These are phyloP conservation scores for Trematosphaeria pertusa DNA, from an alignment of 2,329 filamentous ascomycete genomes.

Conservation along the genomic window DNA sequence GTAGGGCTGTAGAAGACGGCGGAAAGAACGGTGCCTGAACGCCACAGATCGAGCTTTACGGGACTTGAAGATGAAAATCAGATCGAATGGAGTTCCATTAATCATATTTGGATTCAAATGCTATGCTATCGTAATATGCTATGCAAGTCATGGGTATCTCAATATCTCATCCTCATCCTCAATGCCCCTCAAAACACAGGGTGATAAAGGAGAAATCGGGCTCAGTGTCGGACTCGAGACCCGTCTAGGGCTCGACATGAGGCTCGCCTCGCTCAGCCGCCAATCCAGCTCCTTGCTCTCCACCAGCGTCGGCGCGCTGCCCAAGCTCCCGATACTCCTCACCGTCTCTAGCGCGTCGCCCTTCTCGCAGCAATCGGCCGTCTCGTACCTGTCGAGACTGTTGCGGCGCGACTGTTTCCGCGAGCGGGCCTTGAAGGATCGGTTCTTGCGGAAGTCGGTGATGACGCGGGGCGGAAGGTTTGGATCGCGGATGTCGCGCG, in stretches of 20 bases:
- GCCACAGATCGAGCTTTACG: too few relatives aligned
- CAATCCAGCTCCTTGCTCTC: constrained; percentile 35
- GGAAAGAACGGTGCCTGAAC: too few relatives aligned
- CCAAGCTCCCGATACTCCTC: constrained; percentile 39
- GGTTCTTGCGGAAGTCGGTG: constrained; percentile 33
- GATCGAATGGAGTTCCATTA: constrained; percentile 12
- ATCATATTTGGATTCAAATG: too few relatives aligned
- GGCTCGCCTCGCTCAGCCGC: constrained; percentile 25
- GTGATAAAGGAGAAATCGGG: constrained; percentile 38
- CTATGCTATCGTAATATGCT: constrained; percentile 17
- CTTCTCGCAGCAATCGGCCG: constrained; percentile 40
- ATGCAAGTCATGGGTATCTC: constrained; percentile 32
- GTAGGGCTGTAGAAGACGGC: too few relatives aligned
- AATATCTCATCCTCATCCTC: constrained; percentile 32
- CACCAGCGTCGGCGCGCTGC: constrained; percentile 41
- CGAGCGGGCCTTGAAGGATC: constrained; percentile 26
- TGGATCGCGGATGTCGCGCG: constrained; percentile 22
- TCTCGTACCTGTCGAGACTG: constrained; percentile 38
- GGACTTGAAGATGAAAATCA: not conserved
- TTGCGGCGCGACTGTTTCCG: constrained; percentile 31
- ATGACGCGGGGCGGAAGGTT: constrained; percentile 29
- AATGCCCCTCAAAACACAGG: constrained; percentile 31
- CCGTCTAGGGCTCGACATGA: constrained; percentile 18
- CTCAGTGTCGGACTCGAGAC: constrained; percentile 34
- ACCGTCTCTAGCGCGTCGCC: constrained; percentile 42